Conservation (phyloP, 495 filamentous ascomycete species). For the Podospora pseudocomata region DNA sequence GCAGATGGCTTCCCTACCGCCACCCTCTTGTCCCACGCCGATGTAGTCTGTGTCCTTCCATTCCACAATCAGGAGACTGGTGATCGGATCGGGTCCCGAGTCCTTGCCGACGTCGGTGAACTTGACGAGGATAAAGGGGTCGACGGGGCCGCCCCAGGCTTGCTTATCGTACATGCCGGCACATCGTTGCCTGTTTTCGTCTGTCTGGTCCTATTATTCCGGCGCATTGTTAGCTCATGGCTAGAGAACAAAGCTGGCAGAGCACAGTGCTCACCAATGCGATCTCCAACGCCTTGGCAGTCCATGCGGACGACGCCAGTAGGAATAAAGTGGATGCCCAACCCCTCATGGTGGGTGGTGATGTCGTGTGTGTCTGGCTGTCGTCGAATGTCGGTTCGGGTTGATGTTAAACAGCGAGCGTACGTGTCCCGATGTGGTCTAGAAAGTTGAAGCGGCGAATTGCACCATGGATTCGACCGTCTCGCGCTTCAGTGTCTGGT, state of each 20-base stretch:
- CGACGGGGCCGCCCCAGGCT: slow-evolving; percentile 81
- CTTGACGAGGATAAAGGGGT: slow-evolving; percentile 83
- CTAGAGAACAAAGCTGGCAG: background rate
- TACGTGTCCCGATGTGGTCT: slow-evolving; percentile 2
- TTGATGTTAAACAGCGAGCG: background rate
- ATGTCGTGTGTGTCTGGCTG: slow-evolving; percentile 13
- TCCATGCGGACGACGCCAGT: slow-evolving; percentile 52
- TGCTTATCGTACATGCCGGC: slow-evolving; percentile 94
- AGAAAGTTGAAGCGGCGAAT: background rate
- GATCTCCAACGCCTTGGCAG: slow-evolving; percentile 62
- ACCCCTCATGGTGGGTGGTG: slow-evolving; percentile 38
- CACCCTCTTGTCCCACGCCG: slow-evolving; percentile 49
- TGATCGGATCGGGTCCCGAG: slow-evolving; percentile 61
- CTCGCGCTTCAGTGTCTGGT: background rate
- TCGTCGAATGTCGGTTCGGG: background rate
- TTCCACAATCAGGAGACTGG: slow-evolving; percentile 89
- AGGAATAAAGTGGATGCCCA: slow-evolving; percentile 37
- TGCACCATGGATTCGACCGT: slow-evolving; percentile 6
- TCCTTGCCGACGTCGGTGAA: slow-evolving; percentile 62
- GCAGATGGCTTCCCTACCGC: slow-evolving; percentile 66
- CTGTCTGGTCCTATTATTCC: slow-evolving; percentile 60
- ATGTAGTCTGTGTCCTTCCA: slow-evolving; percentile 81
- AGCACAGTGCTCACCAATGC: slow-evolving; percentile 38
- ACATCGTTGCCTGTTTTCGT: slow-evolving; percentile 79
- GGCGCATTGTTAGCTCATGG: slow-evolving; percentile 6